These are phyloP conservation scores for Phytophthora tubulina DNA, from an alignment of 352 stramenopile species.

Conservation along the genomic window DNA sequence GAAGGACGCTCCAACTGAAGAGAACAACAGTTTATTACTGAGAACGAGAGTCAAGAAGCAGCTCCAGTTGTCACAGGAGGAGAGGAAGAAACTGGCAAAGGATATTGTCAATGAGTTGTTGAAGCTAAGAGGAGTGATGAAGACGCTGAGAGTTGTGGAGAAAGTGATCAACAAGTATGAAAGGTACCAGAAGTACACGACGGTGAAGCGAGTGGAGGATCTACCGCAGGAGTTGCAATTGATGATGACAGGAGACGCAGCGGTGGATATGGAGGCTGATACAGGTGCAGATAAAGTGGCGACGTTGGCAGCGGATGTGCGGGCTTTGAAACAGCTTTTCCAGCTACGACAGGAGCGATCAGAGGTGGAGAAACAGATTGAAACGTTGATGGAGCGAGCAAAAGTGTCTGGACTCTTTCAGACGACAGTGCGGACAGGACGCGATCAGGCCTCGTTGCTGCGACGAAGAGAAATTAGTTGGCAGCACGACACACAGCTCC, in stretches of 20 bases:
- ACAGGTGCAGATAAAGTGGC: constrained; percentile 48
- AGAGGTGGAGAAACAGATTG: constrained; percentile 45
- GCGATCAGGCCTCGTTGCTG: constrained; percentile 70
- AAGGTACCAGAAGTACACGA: constrained; percentile 63
- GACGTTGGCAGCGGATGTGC: constrained; percentile 73
- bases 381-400: constrained; percentile 48
- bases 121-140: constrained; percentile 48
- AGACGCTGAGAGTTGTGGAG: constrained; percentile 66
- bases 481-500: constrained; percentile 41
- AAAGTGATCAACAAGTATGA: constrained; percentile 83
- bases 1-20: constrained; percentile 18
- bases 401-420: constrained; percentile 57
- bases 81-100: constrained; percentile 62
- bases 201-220: constrained; percentile 58
- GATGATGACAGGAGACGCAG: constrained; percentile 36
- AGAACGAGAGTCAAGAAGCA: constrained; percentile 53
- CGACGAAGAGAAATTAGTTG: constrained; percentile 62
- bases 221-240: constrained; percentile 58
- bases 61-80: constrained; percentile 43
- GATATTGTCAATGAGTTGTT: constrained; percentile 64
- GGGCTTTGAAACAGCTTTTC: constrained; percentile 78
- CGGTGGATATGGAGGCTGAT: constrained; percentile 8
- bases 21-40: constrained; percentile 64
- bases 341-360: constrained; percentile 64
- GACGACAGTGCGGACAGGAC: constrained; percentile 53